Conservation (phyloP, 768 basidiomycete species). For the Lyophyllum shimeji region DNA sequence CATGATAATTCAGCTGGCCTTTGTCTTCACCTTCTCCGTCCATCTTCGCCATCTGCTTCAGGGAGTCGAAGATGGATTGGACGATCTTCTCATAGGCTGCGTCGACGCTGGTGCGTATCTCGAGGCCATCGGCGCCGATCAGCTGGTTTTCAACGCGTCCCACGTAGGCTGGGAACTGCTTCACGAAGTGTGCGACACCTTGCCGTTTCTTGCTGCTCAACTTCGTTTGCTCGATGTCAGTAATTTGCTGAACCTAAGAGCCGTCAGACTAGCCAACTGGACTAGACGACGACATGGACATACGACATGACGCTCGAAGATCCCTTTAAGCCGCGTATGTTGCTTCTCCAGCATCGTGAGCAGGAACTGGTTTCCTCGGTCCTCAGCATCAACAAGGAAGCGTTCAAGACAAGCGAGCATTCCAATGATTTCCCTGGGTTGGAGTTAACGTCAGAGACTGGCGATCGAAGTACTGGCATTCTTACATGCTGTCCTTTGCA, state of each 20-base stretch:
- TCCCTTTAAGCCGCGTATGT: constrained; percentile 69
- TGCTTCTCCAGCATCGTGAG: constrained; percentile 77
- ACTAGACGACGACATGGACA: constrained; percentile 18
- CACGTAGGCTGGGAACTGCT: constrained; percentile 89
- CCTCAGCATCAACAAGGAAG: constrained; percentile 74
- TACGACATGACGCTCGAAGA: constrained; percentile 77
- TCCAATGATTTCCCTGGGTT: constrained; percentile 77
- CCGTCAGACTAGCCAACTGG: background rate
- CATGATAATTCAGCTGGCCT: constrained; percentile 94
- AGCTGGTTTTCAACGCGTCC: constrained; percentile 83
- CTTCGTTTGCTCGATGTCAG: constrained; percentile 87
- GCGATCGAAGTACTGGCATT: constrained; percentile 2
- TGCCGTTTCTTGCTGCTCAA: constrained; percentile 89
- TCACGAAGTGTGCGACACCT: constrained; percentile 90
- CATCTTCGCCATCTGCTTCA: constrained; percentile 96
- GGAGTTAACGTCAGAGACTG: constrained; percentile 2
- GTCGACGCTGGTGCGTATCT: constrained; percentile 77
- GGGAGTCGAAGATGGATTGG: constrained; percentile 85
- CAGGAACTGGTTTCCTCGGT: constrained; percentile 76
- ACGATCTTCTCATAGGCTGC: constrained; percentile 86
- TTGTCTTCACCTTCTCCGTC: constrained; percentile 94
- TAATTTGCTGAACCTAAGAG: constrained; percentile 79
- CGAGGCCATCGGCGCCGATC: constrained; percentile 69
- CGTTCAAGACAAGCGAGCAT: constrained; percentile 78
- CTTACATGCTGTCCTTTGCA: constrained; percentile 73